These are phyloP conservation scores for Solanum commersonii DNA, from an alignment of 257 asterid species.

Conservation along the genomic window DNA sequence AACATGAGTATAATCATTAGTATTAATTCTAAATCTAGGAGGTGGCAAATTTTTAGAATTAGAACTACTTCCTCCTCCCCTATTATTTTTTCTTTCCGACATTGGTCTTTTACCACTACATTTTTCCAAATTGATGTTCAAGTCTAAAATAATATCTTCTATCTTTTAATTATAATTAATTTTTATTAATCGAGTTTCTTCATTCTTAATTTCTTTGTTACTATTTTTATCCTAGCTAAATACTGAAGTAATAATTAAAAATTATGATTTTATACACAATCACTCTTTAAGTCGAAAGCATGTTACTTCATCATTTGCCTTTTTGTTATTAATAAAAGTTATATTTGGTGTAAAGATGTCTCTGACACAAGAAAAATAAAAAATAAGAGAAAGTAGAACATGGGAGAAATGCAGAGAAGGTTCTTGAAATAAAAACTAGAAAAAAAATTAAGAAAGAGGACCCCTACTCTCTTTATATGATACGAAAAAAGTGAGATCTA, in stretches of 20 bases:
- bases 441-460: no score
- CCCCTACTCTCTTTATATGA: no score
- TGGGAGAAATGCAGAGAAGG: neutral
- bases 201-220: neutral
- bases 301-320: neutral
- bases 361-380: neutral
- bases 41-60: no score
- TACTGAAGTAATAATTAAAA: neutral
- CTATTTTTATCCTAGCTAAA: neutral
- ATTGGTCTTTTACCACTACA: no score
- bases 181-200: neutral
- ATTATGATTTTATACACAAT: neutral
- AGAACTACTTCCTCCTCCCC: no score
- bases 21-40: no score
- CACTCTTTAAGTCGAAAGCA: neutral
- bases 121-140: no score
- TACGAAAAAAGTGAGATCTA: no score
- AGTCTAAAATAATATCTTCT: no score
- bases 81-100: no score
- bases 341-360: neutral
- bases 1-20: no score
- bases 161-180: neutral
- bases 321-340: neutral
- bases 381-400: neutral
- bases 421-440: neutral